A percentile compares a stretch with the other conserved stretches of the same genome.
phyloP scores from a whole-genome alignment of 306 rosid genomes.

The Crotalaria pallida region DNA sequence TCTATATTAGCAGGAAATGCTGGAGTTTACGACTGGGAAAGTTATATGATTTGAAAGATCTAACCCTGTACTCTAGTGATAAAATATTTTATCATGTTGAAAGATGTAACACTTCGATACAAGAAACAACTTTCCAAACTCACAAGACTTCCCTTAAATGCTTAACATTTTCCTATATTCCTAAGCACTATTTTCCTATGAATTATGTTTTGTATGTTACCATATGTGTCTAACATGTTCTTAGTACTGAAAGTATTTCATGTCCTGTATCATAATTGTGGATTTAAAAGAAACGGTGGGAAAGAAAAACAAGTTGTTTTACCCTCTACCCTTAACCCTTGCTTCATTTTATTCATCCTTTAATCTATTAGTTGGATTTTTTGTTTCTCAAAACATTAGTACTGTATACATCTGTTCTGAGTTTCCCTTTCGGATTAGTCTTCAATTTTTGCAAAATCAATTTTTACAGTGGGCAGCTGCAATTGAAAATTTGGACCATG shows the following conservation, averaged over 20 bases:
- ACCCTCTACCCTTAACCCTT: neutral
- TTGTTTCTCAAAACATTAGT: conserved; percentile 2
- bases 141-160: neutral
- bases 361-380: neutral
- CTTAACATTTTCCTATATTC: neutral
- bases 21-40: neutral
- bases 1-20: neutral
- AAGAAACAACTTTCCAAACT: neutral
- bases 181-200: neutral
- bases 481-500: conserved; percentile 66
- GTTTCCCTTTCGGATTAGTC: conserved; percentile 11
- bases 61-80: neutral
- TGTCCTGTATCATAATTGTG: neutral
- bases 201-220: neutral
- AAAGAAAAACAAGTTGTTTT: neutral
- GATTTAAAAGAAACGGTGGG: neutral
- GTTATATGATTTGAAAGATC: conserved; percentile 1
- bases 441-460: neutral
- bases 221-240: neutral
- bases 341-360: neutral
- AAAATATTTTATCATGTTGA: neutral
- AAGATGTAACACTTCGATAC: neutral
- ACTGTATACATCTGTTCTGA: neutral
- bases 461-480: conserved; percentile 83
- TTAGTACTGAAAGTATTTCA: neutral